Conservation (phyloP, 257 asterid genomes). For the Coffea eugenioides region DNA sequence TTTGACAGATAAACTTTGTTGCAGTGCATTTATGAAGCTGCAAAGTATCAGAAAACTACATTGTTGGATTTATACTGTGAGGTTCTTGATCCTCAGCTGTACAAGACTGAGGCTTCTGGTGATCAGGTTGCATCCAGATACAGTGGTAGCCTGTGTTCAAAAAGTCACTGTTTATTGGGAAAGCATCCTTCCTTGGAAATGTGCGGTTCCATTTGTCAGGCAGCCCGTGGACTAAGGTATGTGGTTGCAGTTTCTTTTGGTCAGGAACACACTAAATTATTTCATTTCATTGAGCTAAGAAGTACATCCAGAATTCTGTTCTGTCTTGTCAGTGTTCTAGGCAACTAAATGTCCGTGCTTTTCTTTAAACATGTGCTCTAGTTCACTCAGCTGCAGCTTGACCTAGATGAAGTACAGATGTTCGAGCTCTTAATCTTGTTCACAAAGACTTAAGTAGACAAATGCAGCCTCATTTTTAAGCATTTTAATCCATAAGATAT, state of each 20-base stretch:
- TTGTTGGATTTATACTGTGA: slow-evolving; percentile 75
- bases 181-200: slow-evolving; percentile 31
- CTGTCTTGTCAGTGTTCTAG: background rate
- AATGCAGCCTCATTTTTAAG: background rate
- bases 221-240: slow-evolving; percentile 62
- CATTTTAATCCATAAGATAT: background rate
- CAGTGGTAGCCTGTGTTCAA: slow-evolving; percentile 28
- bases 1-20: slow-evolving; percentile 29
- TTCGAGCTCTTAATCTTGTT: too few relatives aligned
- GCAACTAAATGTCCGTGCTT: background rate
- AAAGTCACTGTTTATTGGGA: slow-evolving; percentile 29
- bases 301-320: background rate
- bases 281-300: background rate
- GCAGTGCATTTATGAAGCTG: slow-evolving; percentile 89
- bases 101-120: slow-evolving; percentile 38
- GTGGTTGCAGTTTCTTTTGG: background rate
- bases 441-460: background rate
- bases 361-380: background rate
- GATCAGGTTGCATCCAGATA: slow-evolving; percentile 31
- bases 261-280: background rate
- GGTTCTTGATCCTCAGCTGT: slow-evolving; percentile 51
- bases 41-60: slow-evolving; percentile 52
- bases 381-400: background rate
- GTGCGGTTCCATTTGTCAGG: slow-evolving; percentile 45
- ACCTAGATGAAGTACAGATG: background rate